Evolutionary conservation across 805 yeast species (phyloP), one percentile per base, ranked within the genome.

Genomic region (Candida bentonensis): DNA sequence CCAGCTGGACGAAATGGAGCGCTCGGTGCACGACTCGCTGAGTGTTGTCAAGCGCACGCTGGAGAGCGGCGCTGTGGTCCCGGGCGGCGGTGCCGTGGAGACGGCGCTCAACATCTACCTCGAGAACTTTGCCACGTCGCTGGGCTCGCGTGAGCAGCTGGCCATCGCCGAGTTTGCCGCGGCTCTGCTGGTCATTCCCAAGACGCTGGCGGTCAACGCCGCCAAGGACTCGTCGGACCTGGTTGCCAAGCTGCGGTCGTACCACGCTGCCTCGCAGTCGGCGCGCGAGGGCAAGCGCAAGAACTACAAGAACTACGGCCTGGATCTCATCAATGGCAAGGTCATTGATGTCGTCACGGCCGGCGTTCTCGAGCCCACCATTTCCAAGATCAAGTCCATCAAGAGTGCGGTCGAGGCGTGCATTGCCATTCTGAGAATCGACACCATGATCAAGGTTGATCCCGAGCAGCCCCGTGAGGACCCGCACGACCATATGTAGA

Each of bases 81-180:
- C 98, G 39, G 99, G 99, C 49, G 99, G 99, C 52, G 99, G 99
- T 49, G 94, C 95, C n/a, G 98, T 92, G 27, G 99, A 92, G 67
- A 74, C 95, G 43, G 97, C 97, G 2, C 73, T 92, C 59, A 88
- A 87, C 67, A 87, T 92, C 44, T 92, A 85, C 62, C 70, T 92
- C 61, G 98, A 92, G 64, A 89, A 85, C 62, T 92, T 92, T 64
- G 98, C 98, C 42, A 92, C 97, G 5, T 87, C 97, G 1, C 89
- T 92, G 43, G 96, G 97, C 2, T 85, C 96, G 17, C 78, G 98
- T 58, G 98, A 92, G 64, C 98, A 92, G 64, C 73, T 92, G 57
- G 97, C 98, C 15, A 92, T 92, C 66, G 94, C 96, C 1, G 98
- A 89, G 67, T 92, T 92, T 70, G 96, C 98, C 28, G 73, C 74